phyloP scores from a whole-genome alignment of 371 early-diverging fungal genomes.

The Lichtheimia ornata region DNA sequence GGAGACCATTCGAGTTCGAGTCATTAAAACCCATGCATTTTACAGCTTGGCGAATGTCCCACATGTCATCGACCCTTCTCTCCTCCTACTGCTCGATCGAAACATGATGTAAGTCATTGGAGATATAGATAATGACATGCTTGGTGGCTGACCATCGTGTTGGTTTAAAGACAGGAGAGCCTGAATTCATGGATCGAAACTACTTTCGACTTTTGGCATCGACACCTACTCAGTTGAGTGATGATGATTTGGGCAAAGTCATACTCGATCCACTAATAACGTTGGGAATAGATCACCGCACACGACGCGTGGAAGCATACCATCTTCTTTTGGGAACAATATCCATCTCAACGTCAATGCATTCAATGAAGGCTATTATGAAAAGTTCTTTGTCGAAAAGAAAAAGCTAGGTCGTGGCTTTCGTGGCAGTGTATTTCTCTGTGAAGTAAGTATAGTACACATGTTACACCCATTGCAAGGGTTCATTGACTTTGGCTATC shows the following conservation, averaged over 20 bases:
- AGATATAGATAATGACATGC: too few relatives aligned
- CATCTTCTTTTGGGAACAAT: conserved; percentile 2
- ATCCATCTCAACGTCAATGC: conserved; percentile 47
- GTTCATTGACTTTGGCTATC: not conserved
- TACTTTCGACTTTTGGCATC: conserved; percentile 65
- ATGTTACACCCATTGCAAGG: not conserved
- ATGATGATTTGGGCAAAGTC: too few relatives aligned
- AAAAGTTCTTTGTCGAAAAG: conserved; percentile 89
- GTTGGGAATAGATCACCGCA: not conserved
- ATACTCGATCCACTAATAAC: too few relatives aligned
- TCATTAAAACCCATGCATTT: not conserved
- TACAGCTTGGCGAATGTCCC: conserved; percentile 27
- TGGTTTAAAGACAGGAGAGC: conserved; percentile 15
- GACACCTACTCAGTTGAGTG: conserved; percentile 40
- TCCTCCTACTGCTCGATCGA: not conserved
- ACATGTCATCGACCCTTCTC: conserved; percentile 40
- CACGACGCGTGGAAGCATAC: conserved; percentile 11
- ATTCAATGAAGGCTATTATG: conserved; percentile 92
- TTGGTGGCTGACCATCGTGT: too few relatives aligned
- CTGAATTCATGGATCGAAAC: conserved; percentile 64
- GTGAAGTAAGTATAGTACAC: conserved; percentile 55
- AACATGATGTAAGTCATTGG: too few relatives aligned
- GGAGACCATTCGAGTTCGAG: too few relatives aligned
- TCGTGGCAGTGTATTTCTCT: conserved; percentile 89
- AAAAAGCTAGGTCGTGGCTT: conserved; percentile 87